Evolutionary conservation across 2,329 filamentous ascomycete genomes (phyloP), one percentile per base, ranked within the genome.

Genomic region (Fusarium pseudograminearum): DNA sequence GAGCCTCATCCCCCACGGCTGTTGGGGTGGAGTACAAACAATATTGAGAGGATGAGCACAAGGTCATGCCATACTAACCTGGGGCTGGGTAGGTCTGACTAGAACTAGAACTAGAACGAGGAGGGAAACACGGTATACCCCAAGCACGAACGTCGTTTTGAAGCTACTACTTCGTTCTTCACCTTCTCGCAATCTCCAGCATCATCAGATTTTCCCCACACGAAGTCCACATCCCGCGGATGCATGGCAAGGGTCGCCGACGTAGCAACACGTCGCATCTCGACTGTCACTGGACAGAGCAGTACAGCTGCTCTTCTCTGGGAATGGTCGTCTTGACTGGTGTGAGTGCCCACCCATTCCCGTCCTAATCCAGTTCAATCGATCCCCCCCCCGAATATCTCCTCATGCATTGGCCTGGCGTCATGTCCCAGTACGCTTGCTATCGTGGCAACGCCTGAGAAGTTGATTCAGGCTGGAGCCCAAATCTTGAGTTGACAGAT

Each of bases 371-470:
- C 73, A 70, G 69, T 60, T 71, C 71, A 68, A 65, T 74, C 56
- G 69, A 61, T 59, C 59, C 53, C 65, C 56, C 65, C 56, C 59
- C 31, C 59, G 12, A 34, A 42, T 57, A 60, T 62, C 57, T 73
- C 64, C 67, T 66, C 65, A 70, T 72, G 67, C 63, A 72, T 70
- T 65, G 63, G 65, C 40, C 72, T 67, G 71, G 68, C 74, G 74
- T 74, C 67, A 73, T 71, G 72, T 74, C 61, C 67, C 73, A 68
- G 61, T 70, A 74, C 70, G 73, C 73, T 77, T 77, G 78, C 77
- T 75, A 74, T 81, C 79, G 79, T 81, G 79, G 79, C 79, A 80
- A 62, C 71, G 68, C 71, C 76, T 78, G 74, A 78, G 72, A 71
- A 76, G 76, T 73, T 74, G 61, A 50, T 62, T 65, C 58, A 51